Conservation (phyloP, 768 basidiomycete genomes). For the Suillus paluster region DNA sequence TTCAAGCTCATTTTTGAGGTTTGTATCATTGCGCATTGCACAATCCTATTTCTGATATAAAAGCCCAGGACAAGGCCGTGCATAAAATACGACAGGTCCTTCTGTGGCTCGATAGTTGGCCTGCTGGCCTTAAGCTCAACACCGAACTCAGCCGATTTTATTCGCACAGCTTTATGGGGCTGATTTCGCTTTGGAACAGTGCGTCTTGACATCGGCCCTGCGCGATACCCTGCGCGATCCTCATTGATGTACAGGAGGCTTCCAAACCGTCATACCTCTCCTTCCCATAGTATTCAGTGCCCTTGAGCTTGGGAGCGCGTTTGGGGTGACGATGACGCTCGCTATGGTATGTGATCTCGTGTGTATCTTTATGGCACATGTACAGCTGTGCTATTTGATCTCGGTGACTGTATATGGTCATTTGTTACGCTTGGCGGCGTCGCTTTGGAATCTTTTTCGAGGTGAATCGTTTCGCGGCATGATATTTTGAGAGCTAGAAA, state of each 20-base stretch:
- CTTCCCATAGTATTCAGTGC: conserved; percentile 34
- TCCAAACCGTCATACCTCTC: conserved; percentile 32
- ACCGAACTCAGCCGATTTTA: conserved; percentile 90
- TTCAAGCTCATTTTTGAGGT: conserved; percentile 48
- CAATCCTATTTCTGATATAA: neutral
- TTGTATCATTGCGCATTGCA: conserved; percentile 1
- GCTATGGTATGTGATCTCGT: conserved; percentile 71
- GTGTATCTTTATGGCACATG: conserved; percentile 68
- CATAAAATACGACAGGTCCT: conserved; percentile 55
- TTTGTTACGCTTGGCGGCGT: conserved; percentile 60
- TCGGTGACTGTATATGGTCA: conserved; percentile 64
- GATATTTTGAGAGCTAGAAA: conserved; percentile 4
- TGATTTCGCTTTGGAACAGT: conserved; percentile 79
- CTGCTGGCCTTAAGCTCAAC: conserved; percentile 94
- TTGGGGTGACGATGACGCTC: conserved; percentile 68
- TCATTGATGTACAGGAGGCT: conserved; percentile 10
- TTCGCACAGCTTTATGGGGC: conserved; percentile 66
- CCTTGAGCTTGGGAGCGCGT: conserved; percentile 40
- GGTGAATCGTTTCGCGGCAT: conserved; percentile 50
- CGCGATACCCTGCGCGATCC: neutral
- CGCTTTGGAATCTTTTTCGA: conserved; percentile 89
- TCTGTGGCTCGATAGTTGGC: conserved; percentile 93
- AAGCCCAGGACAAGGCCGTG: conserved; percentile 24
- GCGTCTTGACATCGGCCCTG: conserved; percentile 31
- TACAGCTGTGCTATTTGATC: conserved; percentile 70